Percentiles rank a stretch among this genome's conserved stretches.
These are phyloP conservation scores for Cynanchum wilfordii DNA, from an alignment of 257 asterid genomes.

Conservation along the genomic window DNA sequence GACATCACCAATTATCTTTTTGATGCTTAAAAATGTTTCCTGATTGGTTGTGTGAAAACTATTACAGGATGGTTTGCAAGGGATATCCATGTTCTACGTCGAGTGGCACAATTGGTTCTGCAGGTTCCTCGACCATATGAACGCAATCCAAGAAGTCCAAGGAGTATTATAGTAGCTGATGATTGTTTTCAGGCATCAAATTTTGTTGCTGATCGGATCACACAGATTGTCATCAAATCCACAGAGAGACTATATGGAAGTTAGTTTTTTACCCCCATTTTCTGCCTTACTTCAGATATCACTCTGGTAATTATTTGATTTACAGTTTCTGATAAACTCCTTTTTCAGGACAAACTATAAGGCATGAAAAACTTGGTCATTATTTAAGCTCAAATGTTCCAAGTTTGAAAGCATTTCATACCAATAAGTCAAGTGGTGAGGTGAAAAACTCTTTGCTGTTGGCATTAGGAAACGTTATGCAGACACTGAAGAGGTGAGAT, in stretches of 20 bases:
- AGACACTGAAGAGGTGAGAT: constrained; percentile 68
- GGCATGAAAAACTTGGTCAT: constrained; percentile 71
- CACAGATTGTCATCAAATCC: constrained; percentile 62
- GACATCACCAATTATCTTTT: background rate
- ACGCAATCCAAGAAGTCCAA: constrained; percentile 64
- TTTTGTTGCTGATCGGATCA: constrained; percentile 47
- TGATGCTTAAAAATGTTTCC: background rate
- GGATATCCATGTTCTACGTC: constrained; percentile 77
- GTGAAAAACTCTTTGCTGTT: constrained; percentile 38
- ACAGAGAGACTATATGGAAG: constrained; percentile 85
- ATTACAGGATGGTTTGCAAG: constrained; percentile 91
- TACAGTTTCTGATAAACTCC: constrained; percentile 26
- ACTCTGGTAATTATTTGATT: constrained; percentile 11
- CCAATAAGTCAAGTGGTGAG: constrained; percentile 52
- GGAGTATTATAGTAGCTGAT: constrained; percentile 73
- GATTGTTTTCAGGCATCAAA: constrained; percentile 66
- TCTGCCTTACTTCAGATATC: background rate
- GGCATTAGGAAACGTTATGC: constrained; percentile 59
- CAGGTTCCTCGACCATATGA: constrained; percentile 69
- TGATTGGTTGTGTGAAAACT: background rate
- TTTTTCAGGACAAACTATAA: constrained; percentile 83
- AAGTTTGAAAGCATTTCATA: constrained; percentile 48
- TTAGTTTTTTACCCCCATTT: constrained; percentile 27
- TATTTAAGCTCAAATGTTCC: constrained; percentile 74
- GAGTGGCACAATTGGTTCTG: constrained; percentile 85